phyloP scores from a whole-genome alignment of 441 rosid species.

The Daphne laureola region DNA sequence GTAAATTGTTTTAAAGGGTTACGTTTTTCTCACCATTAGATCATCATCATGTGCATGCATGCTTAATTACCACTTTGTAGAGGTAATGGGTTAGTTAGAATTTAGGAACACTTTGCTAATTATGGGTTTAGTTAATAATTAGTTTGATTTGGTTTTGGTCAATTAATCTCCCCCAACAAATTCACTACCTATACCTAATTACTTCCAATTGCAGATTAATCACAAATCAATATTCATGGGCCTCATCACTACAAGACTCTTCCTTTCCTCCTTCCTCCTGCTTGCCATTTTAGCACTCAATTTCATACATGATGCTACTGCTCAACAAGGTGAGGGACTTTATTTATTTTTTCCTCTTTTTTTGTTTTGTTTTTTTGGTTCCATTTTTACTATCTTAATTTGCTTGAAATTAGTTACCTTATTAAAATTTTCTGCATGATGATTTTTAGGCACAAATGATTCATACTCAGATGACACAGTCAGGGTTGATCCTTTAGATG shows the following conservation, averaged over 20 bases:
- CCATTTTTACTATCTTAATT: background rate
- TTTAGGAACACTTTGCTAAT: background rate
- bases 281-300: slow-evolving; percentile 17
- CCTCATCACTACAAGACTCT: background rate
- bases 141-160: slow-evolving; percentile 2
- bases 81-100: slow-evolving; percentile 10
- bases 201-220: slow-evolving; percentile 20
- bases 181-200: background rate
- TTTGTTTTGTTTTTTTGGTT: no score
- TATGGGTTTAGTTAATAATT: background rate
- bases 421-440: background rate
- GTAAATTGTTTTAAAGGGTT: slow-evolving; percentile 16
- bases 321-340: slow-evolving; percentile 14
- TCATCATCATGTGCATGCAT: background rate
- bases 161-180: slow-evolving; percentile 9
- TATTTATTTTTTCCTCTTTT: no score
- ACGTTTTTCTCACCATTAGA: background rate
- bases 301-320: slow-evolving; percentile 14
- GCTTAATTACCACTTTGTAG: background rate
- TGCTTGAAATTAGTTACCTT: no score
- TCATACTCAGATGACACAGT: slow-evolving; percentile 35
- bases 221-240: slow-evolving; percentile 21
- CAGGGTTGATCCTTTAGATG: slow-evolving; percentile 52
- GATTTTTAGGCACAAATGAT: slow-evolving; percentile 23
- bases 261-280: slow-evolving; percentile 10